Base-by-base conservation (phyloP, 2,329 filamentous ascomycete genomes). In the Fusarium nodosum region DNA sequence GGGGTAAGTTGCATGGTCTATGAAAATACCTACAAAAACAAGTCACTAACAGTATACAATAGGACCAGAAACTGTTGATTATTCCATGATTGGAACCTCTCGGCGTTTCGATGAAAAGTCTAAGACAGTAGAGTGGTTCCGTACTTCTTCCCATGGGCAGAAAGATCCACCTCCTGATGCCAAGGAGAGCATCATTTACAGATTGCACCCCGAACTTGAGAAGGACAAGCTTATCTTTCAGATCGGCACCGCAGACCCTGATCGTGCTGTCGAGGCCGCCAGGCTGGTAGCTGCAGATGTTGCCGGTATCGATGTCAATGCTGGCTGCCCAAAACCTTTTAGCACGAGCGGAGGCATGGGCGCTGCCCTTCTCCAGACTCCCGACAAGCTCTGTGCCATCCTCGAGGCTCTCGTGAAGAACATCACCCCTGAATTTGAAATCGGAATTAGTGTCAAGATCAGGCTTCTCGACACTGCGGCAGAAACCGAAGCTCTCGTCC, bases 401-500 rank as follows among this genome's bases (percentile, higher is more conserved):
- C 85, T 99, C 10, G 90, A 91, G 65, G 90, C 93, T 1, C 84
- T 99, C 12, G 94, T 98, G 4, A 84, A 87, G 61, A 87, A 95
- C 68, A 91, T 98, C 30, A 88, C 89, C 5, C 87, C 89, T 20
- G 89, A 91, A 38, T 94, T 91, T 73, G 87, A 94, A 68, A 97
- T 99, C 70, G 94, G 95, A 58, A 96, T 99, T 76, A 97, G 93
- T 74, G 96, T 99, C 73, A 99, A 99, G 84, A 99, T 99, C 61
- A 89, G 96, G 50, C 86, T 99, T 28, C 85, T 99, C 3, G 90
- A 94, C 56, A 93, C 90, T 0, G 83, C 91, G 0, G 90, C 90
- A 62, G 83, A 91, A 76, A 99, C 96, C 0, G 90, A 92, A 73
- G 83, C 84, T 2, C 84, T 99, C 18, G 95, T 99, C 16, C 85